Base-by-base conservation (phyloP, 352 stramenopile genomes). In the Globisporangium barbulae region DNA sequence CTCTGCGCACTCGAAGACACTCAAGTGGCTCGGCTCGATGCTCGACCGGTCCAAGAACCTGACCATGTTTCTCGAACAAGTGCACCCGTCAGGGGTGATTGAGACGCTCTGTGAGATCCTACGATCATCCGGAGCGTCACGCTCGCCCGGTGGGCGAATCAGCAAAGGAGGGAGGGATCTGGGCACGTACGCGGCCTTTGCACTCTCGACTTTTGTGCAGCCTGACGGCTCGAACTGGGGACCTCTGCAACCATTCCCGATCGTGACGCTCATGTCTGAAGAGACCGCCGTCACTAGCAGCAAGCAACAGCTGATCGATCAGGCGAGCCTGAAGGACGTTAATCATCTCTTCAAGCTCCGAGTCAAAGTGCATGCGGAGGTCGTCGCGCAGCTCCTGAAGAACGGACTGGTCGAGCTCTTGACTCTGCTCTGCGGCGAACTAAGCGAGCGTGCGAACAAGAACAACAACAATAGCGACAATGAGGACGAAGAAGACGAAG, bases 11-110 rank as follows among this genome's bases (percentile, higher is more conserved):
- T 83, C 77, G 0, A 88, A 90, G 61, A 71, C 70, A 0, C 68
- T 94, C 7, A 94, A 94, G 49, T 94, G 86, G 86, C 66, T 94
- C 0, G 86, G 86, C 21, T 83, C 73, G 7, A 90, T 91, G 75
- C 74, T 93, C 3, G 81, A 91, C 72, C 70, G 72, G 19, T 86
- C 85, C 0, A 69, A 66, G 12, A 71, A 88, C 63, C 45, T 93
- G 7, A 82, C 75, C 0, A 67, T 71, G 17, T 64, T 91, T 5
- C 53, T 93, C 7, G 78, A 90, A 55, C 70, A 90, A 55, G 71
- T 90, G 0, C 73, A 78, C 30, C 53, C 73, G 5, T 91, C 82
- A 0, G 78, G 78, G 21, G 66, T 90, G 10, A 78, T 91, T 61
- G 79, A 88, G 68, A 82, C 71, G 1, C 67, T 93, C 1, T 91